Conservation (phyloP, 495 filamentous ascomycete genomes). For the Lepraria neglecta region DNA sequence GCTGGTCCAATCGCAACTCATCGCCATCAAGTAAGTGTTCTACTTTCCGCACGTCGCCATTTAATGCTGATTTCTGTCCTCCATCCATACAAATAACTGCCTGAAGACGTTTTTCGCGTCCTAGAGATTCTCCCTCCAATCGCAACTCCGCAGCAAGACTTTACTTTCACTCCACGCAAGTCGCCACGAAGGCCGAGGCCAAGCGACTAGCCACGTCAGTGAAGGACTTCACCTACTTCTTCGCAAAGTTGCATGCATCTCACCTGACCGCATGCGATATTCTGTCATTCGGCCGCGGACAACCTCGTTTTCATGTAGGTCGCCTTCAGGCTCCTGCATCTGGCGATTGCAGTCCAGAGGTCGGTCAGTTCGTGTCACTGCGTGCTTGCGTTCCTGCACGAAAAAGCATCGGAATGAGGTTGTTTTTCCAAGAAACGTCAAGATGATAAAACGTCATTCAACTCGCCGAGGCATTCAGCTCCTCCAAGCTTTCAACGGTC, state of each 20-base stretch:
- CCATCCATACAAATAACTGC: no score
- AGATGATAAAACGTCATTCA: background rate
- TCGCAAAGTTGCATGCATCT: background rate
- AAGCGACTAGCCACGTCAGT: background rate
- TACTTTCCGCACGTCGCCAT: no score
- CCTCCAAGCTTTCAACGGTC: background rate
- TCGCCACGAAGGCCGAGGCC: background rate
- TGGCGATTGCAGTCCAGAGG: background rate
- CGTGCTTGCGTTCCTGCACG: no score
- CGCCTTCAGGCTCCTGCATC: background rate
- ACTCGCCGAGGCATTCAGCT: background rate
- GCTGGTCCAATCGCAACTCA: no score
- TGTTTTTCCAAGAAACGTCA: background rate
- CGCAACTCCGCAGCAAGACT: background rate
- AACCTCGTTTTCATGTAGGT: background rate
- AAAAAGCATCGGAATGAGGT: no score
- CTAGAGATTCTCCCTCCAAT: background rate
- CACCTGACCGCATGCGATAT: conserved; percentile 1
- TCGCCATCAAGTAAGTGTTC: no score
- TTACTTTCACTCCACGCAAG: background rate
- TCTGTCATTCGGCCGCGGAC: conserved; percentile 3
- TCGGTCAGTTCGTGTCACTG: no score
- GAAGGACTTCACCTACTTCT: background rate
- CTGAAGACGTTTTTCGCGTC: no score
- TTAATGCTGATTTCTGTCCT: no score